These are phyloP conservation scores for Verbascum thapsus DNA, from an alignment of 257 asterid species.

Conservation along the genomic window DNA sequence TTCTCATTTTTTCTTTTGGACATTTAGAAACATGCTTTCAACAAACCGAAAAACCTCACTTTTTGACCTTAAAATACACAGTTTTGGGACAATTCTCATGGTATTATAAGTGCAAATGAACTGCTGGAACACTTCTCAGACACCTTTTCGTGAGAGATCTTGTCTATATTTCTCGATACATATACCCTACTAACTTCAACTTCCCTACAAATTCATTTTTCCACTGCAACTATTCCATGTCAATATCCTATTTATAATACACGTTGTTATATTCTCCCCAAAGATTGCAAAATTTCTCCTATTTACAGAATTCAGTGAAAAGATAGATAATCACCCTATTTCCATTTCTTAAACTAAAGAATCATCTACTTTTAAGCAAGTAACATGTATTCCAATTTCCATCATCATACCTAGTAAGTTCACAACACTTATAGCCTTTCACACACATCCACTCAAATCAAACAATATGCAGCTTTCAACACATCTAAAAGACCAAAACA, in stretches of 20 bases:
- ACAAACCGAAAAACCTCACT: neutral
- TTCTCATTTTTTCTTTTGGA: neutral
- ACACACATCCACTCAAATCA: neutral
- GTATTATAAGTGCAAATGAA: neutral
- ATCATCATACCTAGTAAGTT: conserved; percentile 14
- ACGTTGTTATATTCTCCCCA: no score
- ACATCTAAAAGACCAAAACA: conserved; percentile 13
- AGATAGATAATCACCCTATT: neutral
- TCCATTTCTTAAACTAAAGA: neutral
- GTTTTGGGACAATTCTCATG: neutral
- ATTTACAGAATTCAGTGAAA: no score
- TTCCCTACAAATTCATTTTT: neutral
- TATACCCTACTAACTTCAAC: conserved; percentile 1
- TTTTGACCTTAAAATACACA: conserved; percentile 16
- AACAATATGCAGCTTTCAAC: conserved; percentile 20
- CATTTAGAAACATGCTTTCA: neutral
- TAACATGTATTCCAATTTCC: neutral
- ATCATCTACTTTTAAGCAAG: neutral
- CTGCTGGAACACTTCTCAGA: no score
- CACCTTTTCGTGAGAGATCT: neutral
- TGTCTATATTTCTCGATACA: neutral
- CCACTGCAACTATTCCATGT: neutral
- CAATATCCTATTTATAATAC: neutral
- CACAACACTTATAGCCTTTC: neutral
- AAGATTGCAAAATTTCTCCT: no score